phyloP scores from a whole-genome alignment of 2,329 filamentous ascomycete species.

The Stromatinia cepivora region DNA sequence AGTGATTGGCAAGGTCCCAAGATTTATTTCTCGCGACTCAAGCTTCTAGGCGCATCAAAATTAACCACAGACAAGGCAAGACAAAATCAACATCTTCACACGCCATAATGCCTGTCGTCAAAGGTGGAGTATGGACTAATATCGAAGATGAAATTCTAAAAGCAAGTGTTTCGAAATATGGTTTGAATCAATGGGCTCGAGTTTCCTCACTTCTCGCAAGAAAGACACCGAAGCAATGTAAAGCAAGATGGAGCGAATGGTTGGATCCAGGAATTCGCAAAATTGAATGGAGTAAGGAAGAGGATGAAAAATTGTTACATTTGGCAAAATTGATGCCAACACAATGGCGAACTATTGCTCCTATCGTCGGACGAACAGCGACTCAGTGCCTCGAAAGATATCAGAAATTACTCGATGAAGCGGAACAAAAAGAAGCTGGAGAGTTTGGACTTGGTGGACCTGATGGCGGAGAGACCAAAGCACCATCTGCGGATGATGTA shows the following conservation, averaged over 20 bases:
- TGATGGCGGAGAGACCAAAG: conserved; percentile 80
- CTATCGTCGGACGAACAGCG: conserved; percentile 92
- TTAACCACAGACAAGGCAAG: conserved; percentile 11
- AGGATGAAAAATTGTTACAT: conserved; percentile 95
- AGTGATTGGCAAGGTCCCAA: conserved; percentile 17
- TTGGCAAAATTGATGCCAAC: conserved; percentile 98
- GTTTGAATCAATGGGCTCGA: conserved; percentile 96
- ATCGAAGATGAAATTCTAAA: conserved; percentile 96
- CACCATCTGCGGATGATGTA: conserved; percentile 90
- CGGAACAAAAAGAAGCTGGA: conserved; percentile 81
- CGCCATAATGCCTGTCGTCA: conserved; percentile 66
- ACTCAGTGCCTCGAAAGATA: conserved; percentile 97
- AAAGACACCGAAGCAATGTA: conserved; percentile 99
- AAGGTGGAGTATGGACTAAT: conserved; percentile 74
- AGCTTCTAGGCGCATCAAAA: conserved; percentile 19
- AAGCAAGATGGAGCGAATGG: conserved; percentile 98
- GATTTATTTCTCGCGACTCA: conserved; percentile 23
- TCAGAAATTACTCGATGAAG: conserved; percentile 93
- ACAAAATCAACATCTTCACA: conserved; percentile 21
- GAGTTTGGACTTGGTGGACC: conserved; percentile 82
- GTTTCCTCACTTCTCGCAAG: conserved; percentile 95
- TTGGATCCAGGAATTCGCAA: conserved; percentile 97
- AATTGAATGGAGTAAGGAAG: conserved; percentile 98
- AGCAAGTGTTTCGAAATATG: conserved; percentile 83
- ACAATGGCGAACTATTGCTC: conserved; percentile 98